Percentiles rank a stretch among this genome's conserved stretches.
Evolutionary conservation across 306 rosid genomes (phyloP).

Genomic region (Hippophae tibetana): DNA sequence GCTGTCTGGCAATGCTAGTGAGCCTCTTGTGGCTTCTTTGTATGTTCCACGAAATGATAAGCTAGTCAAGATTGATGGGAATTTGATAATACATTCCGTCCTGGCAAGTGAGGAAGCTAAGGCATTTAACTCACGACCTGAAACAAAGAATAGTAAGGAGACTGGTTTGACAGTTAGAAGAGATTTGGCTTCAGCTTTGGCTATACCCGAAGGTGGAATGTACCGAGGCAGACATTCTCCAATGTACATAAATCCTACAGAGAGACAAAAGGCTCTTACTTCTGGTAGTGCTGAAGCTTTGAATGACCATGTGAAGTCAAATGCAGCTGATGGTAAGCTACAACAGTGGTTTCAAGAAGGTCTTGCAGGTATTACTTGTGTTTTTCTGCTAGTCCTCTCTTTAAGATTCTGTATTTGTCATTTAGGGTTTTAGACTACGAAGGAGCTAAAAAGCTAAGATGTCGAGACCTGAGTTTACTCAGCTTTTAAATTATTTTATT

Average conservation of each 20-base stretch:
- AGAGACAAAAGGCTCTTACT: conserved; percentile 58
- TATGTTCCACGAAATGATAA: conserved; percentile 95
- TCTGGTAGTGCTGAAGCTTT: conserved; percentile 43
- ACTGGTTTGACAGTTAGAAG: conserved; percentile 55
- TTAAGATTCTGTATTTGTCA: background rate
- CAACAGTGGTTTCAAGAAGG: conserved; percentile 99
- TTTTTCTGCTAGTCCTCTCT: background rate
- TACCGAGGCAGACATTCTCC: conserved; percentile 51
- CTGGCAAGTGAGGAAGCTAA: conserved; percentile 85
- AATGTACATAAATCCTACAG: conserved; percentile 36
- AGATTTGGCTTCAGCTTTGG: conserved; percentile 53
- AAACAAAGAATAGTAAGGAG: conserved; percentile 34
- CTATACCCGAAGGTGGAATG: conserved; percentile 60
- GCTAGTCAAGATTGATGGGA: conserved; percentile 90
- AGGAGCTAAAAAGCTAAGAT: no score
- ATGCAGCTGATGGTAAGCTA: conserved; percentile 71
- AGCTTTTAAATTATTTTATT: no score
- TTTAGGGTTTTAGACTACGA: no score
- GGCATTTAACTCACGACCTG: conserved; percentile 42
- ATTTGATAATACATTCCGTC: conserved; percentile 86
- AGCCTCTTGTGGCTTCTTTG: conserved; percentile 82
- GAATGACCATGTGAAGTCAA: conserved; percentile 51
- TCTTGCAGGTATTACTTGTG: conserved; percentile 53
- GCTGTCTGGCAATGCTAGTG: conserved; percentile 47
- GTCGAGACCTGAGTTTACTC: no score